Evolutionary conservation across 176 grass and related monocot genomes (phyloP), one percentile per base, ranked within the genome.

Genomic region (Eragrostis curvula): DNA sequence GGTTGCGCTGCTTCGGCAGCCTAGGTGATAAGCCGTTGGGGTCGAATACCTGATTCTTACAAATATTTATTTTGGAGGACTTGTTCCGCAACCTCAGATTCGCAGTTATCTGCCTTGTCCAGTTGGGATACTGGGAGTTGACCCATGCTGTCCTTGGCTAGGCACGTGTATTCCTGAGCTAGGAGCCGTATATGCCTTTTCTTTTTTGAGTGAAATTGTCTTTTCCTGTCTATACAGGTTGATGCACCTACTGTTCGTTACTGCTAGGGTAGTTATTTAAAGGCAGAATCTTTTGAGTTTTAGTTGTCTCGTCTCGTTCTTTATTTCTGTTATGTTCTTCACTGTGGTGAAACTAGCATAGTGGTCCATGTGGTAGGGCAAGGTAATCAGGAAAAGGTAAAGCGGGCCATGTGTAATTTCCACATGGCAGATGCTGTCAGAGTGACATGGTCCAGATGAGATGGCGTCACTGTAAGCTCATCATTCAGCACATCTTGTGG

Each of bases 381-480:
- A 11, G 21, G 7, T 53, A 39, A 9, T 56, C 28, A 23, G 24
- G 8, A 45, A 47, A 79, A 71, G 13, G 10, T 43, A 3, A 63
- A 74, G 41, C 36, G 60, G 44, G 21, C n/a, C 74, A 83, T 9
- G 27, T 83, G 66, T 40, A 56, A 87, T 53, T 71, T 9, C 62
- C 82, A 89, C 64, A 58, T 85, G 87, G 52, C 32, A 81, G 24
- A 75, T 46, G 62, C 43, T 74, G 18, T 80, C 62, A 80, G 36
- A 80, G 66, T 62, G 55, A 25, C 45, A 52, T 75, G 44, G 21
- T 56, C 42, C 77, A 69, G n/a, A 69, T 50, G 30, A 39, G 36
- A 63, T 52, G 63, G 47, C 12, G 62, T 69, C 74, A 83, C 48
- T 83, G 27, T 10, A 18, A 46, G 25, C 20, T 57, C 43, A 29